Evolutionary conservation across 176 grass and related monocot species (phyloP), one percentile per base, ranked within the genome.

Genomic region (Poa pratensis): DNA sequence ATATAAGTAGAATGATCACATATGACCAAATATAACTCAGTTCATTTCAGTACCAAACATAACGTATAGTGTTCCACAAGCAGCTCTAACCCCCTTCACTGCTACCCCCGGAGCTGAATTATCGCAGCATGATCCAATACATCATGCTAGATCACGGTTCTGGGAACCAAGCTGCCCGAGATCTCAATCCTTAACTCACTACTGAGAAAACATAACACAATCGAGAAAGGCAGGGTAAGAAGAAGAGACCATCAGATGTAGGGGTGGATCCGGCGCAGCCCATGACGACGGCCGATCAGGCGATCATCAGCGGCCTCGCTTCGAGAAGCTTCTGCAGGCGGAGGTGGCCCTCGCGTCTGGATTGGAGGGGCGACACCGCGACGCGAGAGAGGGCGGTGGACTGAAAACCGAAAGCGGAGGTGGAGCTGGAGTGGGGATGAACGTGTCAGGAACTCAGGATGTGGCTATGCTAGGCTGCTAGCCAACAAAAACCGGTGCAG

Each of bases 261-360:
- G 85, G 91, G 53, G 87, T 91, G 82, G 95, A 98, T 95, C 93
- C 95, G 66, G 87, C 95, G 81, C 95, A 98, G 49, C 95, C 95
- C 95, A 98, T 98, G 75, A 51, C 71, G 79, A 76, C 77, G 53
- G 84, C 68, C 80, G 58, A 67, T 90, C 84, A 87, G 75, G 60
- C 57, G 74, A 28, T 67, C 74, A 83, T 83, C 73, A 27, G 70
- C 66, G 15, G 24, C 60, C 69, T 4, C 14, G 16, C 66, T 74
- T 87, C 58, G 17, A 49, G 88, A 83, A 57, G 80, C 84, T 75
- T 59, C 49, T 73, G 66, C 76, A 40, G 55, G 76, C 84, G 34
- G 55, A 72, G 34, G 26, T 54, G 19, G 32, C 24, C 61, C 50
- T 45, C 61, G 60, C 18, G 49, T 51, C 27, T 9, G 86, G 57